These are phyloP conservation scores for Prunus mume DNA, from an alignment of 306 rosid species.

Conservation along the genomic window DNA sequence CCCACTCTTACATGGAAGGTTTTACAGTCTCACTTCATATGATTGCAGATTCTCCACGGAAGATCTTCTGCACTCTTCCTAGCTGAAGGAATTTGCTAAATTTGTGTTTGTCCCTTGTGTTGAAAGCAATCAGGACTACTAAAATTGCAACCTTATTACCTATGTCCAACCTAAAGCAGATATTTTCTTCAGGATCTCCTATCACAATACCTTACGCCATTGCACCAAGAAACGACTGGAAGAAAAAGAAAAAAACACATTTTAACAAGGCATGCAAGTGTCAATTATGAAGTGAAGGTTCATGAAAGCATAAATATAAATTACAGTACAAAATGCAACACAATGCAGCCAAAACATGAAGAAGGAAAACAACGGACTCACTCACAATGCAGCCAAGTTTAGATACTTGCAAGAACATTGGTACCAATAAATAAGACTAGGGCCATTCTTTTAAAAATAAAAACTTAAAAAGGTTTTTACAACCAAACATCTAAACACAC, in stretches of 20 bases:
- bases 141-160: background rate
- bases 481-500: background rate
- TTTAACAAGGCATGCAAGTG: background rate
- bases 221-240: conserved; percentile 26
- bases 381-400: background rate
- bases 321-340: background rate
- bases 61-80: background rate
- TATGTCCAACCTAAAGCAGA: background rate
- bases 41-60: background rate
- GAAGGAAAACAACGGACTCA: background rate
- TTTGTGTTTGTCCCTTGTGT: background rate
- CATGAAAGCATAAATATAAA: background rate
- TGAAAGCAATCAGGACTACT: conserved; percentile 3
- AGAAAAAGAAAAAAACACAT: background rate
- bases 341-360: background rate
- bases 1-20: background rate
- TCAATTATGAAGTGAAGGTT: background rate
- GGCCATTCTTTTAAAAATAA: too few relatives aligned
- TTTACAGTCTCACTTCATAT: background rate
- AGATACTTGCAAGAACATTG: background rate
- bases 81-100: background rate
- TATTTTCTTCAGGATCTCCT: background rate
- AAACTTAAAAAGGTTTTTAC: too few relatives aligned
- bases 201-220: conserved; percentile 1
- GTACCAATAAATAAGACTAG: background rate